These are phyloP conservation scores for Flaveria floridana DNA, from an alignment of 140 eudicot genomes.

Conservation along the genomic window DNA sequence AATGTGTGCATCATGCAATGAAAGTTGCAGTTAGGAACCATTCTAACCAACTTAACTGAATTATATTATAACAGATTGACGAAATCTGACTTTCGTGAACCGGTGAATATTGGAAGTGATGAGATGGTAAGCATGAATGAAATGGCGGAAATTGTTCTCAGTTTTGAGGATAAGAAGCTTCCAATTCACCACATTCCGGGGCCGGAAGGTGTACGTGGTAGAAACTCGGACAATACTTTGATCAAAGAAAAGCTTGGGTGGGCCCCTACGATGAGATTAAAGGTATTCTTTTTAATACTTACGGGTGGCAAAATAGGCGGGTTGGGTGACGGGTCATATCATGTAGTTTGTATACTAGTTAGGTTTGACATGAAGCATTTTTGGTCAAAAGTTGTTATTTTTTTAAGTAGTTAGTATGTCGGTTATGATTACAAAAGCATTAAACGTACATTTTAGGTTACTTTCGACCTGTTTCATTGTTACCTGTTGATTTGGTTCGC, in stretches of 20 bases:
- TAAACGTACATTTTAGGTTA: background rate
- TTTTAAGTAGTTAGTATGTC: background rate
- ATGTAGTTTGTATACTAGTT: background rate
- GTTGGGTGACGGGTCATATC: background rate
- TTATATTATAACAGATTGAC: conserved; percentile 55
- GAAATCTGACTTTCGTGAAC: conserved; percentile 91
- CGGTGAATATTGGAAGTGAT: conserved; percentile 94
- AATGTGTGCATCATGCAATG: background rate
- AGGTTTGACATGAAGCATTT: background rate
- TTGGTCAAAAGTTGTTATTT: background rate
- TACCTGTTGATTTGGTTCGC: background rate
- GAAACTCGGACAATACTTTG: conserved; percentile 94
- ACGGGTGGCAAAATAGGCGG: background rate
- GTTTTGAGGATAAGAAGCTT: conserved; percentile 83
- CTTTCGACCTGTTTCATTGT: background rate
- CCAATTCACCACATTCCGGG: conserved; percentile 98
- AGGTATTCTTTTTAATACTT: conserved; percentile 45
- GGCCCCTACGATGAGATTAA: conserved; percentile 93
- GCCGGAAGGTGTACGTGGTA: conserved; percentile 98
- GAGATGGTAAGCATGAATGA: conserved; percentile 99
- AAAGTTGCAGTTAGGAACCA: background rate
- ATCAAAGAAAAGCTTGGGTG: conserved; percentile 96
- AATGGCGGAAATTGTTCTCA: conserved; percentile 89
- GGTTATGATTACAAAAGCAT: background rate
- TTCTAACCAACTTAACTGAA: background rate